Evolutionary conservation across 139 green algal species (phyloP), one percentile per base, ranked within the genome.

Genomic region (Chlamydomonas sp.): DNA sequence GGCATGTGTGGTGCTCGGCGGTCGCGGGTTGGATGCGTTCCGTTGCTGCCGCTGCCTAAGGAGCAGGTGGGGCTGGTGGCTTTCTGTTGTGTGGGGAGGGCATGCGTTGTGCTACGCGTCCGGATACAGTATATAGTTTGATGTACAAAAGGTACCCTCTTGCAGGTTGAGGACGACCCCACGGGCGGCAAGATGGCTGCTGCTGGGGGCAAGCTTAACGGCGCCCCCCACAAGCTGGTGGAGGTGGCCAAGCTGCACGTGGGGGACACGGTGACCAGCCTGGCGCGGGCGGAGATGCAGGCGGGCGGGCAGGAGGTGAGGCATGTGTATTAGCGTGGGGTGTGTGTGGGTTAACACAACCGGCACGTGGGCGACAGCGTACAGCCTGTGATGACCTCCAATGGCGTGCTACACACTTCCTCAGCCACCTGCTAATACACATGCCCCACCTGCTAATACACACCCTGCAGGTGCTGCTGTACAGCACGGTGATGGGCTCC

Each of bases 151-250:
- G 0, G 31, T 49, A 49, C 31, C 31, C 31, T 49, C 31, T 68
- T 72, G 1, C 93, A 97, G 93, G 96, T 99, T 62, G 98, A 99
- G 92, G 97, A 99, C 49, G 98, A 99, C 91, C 98, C 98, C 68
- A 99, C 98, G 5, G 96, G 96, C 60, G 98, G 98, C 71, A 98
- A 97, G 91, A 95, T 96, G 67, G 94, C 94, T 57, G 87, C 91
- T 20, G 89, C 93, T 78, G 91, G 88, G 60, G 94, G 95, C 20
- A 62, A 82, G 63, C 91, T 99, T 71, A 97, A 97, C 77, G 95
- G 96, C n/a, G 98, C 98, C 1, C 95, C 98, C 5, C 94, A 99
- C 96, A 99, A 99, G 93, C 90, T 98, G 79, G 88, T 94, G 73
- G 90, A 92, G 78, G 85, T 96, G 72, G 93, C 93, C 73, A 96